Conservation (phyloP, 2,329 filamentous ascomycete species). For the Aureobasidium subglaciale region DNA sequence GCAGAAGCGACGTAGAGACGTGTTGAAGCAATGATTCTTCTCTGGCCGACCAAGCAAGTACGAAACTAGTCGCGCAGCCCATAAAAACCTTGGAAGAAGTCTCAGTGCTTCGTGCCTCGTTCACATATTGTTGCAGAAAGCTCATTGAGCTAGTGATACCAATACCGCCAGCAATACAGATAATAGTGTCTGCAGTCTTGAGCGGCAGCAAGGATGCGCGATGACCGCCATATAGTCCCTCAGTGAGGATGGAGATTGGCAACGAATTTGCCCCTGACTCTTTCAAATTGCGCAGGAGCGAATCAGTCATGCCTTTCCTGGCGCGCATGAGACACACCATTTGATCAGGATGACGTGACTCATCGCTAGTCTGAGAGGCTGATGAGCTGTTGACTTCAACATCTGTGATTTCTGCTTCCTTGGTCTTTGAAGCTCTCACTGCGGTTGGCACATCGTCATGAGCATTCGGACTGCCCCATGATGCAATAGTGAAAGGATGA, state of each 20-base stretch:
- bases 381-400: not conserved
- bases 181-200: constrained; percentile 24
- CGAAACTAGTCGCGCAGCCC: not conserved
- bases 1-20: constrained; percentile 31
- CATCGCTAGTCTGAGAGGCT: constrained; percentile 2
- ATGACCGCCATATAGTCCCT: constrained; percentile 33
- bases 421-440: not conserved
- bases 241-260: constrained; percentile 31
- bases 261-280: constrained; percentile 4
- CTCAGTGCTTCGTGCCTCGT: not conserved
- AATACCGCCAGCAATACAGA: constrained; percentile 43
- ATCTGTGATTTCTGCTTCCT: not conserved
- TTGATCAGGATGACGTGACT: not conserved
- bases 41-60: not conserved
- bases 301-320: constrained; percentile 30
- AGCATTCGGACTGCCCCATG: constrained; percentile 22
- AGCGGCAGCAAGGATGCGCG: constrained; percentile 17
- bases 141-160: constrained; percentile 36
- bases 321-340: constrained; percentile 34
- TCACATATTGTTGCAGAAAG: not conserved
- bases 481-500: constrained; percentile 46
- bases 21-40: constrained; percentile 18
- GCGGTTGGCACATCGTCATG: not conserved
- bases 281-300: constrained; percentile 19
- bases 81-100: not conserved